Conservation (phyloP, 495 filamentous ascomycete genomes). For the Clavariopsis aquatica region DNA sequence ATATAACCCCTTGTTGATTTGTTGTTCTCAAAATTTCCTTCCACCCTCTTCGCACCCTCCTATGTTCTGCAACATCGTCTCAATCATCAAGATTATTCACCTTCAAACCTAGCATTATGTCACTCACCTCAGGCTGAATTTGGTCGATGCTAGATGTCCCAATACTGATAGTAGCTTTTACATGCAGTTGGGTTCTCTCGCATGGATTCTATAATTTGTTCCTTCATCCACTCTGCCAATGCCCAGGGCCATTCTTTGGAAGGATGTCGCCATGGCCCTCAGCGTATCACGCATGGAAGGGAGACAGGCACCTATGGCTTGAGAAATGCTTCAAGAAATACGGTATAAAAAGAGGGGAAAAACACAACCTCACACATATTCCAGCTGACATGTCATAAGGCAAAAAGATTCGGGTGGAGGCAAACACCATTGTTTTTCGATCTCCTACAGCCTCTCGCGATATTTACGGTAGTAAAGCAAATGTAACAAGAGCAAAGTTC, state of each 20-base stretch:
- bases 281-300: conserved; percentile 32
- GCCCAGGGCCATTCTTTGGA: conserved; percentile 36
- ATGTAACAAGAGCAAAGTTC: conserved; percentile 39
- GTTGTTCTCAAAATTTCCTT: too few relatives aligned
- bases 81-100: too few relatives aligned
- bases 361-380: too few relatives aligned
- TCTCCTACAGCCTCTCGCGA: conserved; percentile 12
- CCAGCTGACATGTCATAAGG: conserved; percentile 9
- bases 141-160: too few relatives aligned
- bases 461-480: conserved; percentile 45
- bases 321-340: conserved; percentile 33
- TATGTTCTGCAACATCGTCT: too few relatives aligned
- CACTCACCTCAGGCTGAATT: too few relatives aligned
- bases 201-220: conserved; percentile 31
- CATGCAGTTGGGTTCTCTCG: conserved; percentile 7
- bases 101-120: too few relatives aligned
- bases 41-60: too few relatives aligned
- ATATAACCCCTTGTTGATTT: too few relatives aligned
- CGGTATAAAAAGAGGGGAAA: too few relatives aligned
- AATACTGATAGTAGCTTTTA: too few relatives aligned
- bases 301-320: conserved; percentile 39
- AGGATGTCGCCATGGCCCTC: conserved; percentile 30
- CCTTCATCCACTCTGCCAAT: conserved; percentile 35
- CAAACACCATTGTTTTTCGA: conserved; percentile 42
- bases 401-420: conserved; percentile 38